Percentiles rank a stretch among this genome's conserved stretches.
phyloP scores from a whole-genome alignment of 495 filamentous ascomycete species.

The Niebla homalea region DNA sequence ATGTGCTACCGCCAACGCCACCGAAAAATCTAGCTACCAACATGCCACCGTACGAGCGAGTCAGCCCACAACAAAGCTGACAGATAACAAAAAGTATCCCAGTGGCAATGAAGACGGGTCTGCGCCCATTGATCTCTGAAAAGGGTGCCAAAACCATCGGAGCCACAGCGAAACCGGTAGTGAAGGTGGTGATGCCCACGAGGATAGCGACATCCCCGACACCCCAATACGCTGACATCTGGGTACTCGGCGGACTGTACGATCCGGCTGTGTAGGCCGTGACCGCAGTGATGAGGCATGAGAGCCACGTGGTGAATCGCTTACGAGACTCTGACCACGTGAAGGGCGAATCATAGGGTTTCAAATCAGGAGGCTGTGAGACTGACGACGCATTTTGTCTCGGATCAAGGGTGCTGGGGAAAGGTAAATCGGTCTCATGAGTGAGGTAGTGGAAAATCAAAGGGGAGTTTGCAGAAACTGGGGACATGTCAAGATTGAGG shows the following conservation, averaged over 20 bases:
- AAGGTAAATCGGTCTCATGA: slow-evolving; percentile 53
- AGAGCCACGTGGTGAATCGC: slow-evolving; percentile 56
- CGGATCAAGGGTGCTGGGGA: slow-evolving; percentile 33
- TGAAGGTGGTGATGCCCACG: slow-evolving; percentile 74
- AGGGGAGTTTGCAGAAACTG: background rate
- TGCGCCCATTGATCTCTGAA: slow-evolving; percentile 73
- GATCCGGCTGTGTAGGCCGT: slow-evolving; percentile 76
- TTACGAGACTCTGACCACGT: slow-evolving; percentile 61
- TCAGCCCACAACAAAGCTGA: slow-evolving; percentile 66
- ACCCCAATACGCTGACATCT: slow-evolving; percentile 50
- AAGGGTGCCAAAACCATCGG: slow-evolving; percentile 89
- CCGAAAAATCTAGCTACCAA: slow-evolving; percentile 63
- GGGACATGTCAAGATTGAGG: background rate
- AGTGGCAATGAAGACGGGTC: slow-evolving; percentile 65
- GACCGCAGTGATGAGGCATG: slow-evolving; percentile 59
- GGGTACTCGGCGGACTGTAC: slow-evolving; percentile 51
- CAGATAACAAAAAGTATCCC: slow-evolving; percentile 56
- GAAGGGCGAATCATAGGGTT: slow-evolving; percentile 55
- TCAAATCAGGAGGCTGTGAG: slow-evolving; percentile 49
- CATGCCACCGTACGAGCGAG: slow-evolving; percentile 57
- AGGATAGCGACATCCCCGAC: slow-evolving; percentile 52
- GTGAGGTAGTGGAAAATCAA: slow-evolving; percentile 63
- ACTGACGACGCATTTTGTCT: slow-evolving; percentile 27
- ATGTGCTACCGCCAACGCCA: slow-evolving; percentile 66
- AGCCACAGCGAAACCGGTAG: slow-evolving; percentile 66